Conservation (phyloP, 805 yeast species). For the Lipomyces oligophaga region DNA sequence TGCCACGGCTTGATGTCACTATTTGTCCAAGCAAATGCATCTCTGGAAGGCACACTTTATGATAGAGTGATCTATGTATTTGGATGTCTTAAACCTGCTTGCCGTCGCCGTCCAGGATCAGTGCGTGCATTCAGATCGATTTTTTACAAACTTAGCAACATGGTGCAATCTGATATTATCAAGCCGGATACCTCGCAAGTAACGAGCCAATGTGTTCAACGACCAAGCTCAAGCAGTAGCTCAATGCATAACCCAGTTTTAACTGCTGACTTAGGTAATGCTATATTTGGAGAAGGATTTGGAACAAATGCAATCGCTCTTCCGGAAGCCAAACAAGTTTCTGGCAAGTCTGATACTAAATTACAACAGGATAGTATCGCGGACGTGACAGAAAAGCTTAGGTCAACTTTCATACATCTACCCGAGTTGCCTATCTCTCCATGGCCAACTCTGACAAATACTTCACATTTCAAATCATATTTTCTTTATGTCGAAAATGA, state of each 20-base stretch:
- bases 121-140: constrained; percentile 76
- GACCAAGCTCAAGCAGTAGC: too few relatives aligned
- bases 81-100: constrained; percentile 59
- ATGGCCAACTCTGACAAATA: constrained; percentile 12
- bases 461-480: constrained; percentile 22
- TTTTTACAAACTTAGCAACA: constrained; percentile 51
- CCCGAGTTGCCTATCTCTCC: constrained; percentile 5
- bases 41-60: constrained; percentile 64
- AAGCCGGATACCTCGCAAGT: constrained; percentile 42
- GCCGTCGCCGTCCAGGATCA: constrained; percentile 67
- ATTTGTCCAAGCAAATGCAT: constrained; percentile 75
- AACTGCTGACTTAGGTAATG: constrained; percentile 35
- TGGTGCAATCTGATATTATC: constrained; percentile 34
- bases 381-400: constrained; percentile 2
- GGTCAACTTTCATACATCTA: neutral
- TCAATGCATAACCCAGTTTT: constrained; percentile 44
- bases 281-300: constrained; percentile 42
- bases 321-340: neutral
- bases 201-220: constrained; percentile 44
- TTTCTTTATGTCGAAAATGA: constrained; percentile 30
- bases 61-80: constrained; percentile 81
- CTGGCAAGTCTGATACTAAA: neutral
- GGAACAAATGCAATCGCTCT: constrained; percentile 31
- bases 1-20: constrained; percentile 64
- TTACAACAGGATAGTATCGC: constrained; percentile 3